phyloP scores from a whole-genome alignment of 2,329 filamentous ascomycete genomes.

The Aspergillus phoenicis region DNA sequence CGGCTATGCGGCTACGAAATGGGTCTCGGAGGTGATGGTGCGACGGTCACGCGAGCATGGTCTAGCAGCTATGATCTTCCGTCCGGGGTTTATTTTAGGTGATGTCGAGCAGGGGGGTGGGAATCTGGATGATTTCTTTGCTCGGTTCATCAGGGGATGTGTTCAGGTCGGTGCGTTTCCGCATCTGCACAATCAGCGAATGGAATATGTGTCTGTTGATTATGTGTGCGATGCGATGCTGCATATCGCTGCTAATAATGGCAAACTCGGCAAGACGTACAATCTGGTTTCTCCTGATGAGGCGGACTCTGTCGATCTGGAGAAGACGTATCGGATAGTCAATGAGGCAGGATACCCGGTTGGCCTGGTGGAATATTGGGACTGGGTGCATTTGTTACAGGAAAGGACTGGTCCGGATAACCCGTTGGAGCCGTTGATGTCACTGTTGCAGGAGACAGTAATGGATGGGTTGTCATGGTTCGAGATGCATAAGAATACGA shows the following conservation, averaged over 20 bases:
- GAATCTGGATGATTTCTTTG: conserved; percentile 80
- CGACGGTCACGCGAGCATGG: conserved; percentile 72
- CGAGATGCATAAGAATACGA: conserved; percentile 14
- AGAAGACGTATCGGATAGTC: conserved; percentile 10
- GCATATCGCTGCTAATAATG: conserved; percentile 15
- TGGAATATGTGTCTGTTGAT: conserved; percentile 21
- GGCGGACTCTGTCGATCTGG: conserved; percentile 11
- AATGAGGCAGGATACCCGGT: conserved; percentile 8
- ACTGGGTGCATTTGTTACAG: conserved; percentile 5
- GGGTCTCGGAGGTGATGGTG: conserved; percentile 68
- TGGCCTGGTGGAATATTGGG: not conserved
- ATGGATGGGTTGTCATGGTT: conserved; percentile 34
- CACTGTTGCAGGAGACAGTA: conserved; percentile 46
- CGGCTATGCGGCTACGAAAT: conserved; percentile 84
- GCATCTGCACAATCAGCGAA: conserved; percentile 13
- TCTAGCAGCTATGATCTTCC: conserved; percentile 68
- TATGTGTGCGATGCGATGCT: conserved; percentile 16
- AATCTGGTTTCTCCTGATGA: conserved; percentile 17
- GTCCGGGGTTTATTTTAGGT: conserved; percentile 78
- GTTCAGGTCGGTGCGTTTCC: conserved; percentile 61
- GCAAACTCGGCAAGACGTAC: conserved; percentile 17
- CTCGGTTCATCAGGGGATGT: conserved; percentile 78
- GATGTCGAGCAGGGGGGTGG: conserved; percentile 59
- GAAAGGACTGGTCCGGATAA: not conserved
- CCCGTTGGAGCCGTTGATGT: conserved; percentile 16